Evolutionary conservation across 495 filamentous ascomycete genomes (phyloP).

Genomic region (Xylaria intraflava): DNA sequence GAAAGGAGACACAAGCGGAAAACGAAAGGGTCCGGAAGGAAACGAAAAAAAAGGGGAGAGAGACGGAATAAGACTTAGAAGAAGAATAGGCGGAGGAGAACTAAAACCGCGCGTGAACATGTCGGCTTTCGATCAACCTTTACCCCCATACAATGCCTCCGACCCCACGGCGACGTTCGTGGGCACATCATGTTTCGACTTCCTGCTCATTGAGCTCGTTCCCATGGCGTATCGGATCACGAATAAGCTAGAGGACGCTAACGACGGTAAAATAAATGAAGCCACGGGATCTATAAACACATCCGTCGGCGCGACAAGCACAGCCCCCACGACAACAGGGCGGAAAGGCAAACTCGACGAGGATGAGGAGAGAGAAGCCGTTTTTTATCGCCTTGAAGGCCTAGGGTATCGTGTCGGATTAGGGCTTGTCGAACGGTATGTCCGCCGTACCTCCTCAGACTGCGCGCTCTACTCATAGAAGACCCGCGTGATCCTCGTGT

Average conservation of each 20-base stretch:
- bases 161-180: conserved; percentile 76
- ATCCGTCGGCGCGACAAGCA: conserved; percentile 24
- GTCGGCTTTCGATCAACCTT: conserved; percentile 73
- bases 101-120: background rate
- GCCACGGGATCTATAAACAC: conserved; percentile 12
- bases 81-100: background rate
- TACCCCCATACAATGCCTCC: conserved; percentile 62
- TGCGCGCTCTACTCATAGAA: background rate
- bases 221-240: conserved; percentile 84
- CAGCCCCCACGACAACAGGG: conserved; percentile 11
- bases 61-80: too few relatives aligned
- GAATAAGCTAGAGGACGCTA: conserved; percentile 47
- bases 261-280: conserved; percentile 5
- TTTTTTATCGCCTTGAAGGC: conserved; percentile 75
- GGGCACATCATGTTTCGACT: conserved; percentile 75
- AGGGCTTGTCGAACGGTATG: conserved; percentile 85
- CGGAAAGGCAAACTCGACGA: conserved; percentile 45
- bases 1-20: background rate
- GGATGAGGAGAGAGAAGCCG: conserved; percentile 73
- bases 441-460: background rate
- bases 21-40: too few relatives aligned
- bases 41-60: background rate
- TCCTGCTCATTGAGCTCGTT: conserved; percentile 93
- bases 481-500: background rate
- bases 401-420: conserved; percentile 89